phyloP scores from a whole-genome alignment of 768 basidiomycete genomes.

The Flagelloscypha sp. region DNA sequence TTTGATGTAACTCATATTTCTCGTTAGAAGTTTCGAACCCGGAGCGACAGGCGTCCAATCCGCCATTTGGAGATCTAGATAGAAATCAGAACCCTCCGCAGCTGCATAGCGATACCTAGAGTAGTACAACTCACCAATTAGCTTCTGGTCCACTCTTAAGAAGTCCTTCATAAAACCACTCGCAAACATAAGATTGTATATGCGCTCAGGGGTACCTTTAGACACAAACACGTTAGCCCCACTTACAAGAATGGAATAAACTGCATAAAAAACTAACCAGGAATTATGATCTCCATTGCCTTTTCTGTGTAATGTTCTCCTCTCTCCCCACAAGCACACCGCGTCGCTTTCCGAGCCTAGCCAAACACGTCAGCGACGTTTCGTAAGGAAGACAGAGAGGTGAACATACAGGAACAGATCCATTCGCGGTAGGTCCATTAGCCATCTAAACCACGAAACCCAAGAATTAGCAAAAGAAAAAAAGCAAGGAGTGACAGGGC shows the following conservation, averaged over 20 bases:
- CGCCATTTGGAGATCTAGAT: conserved; percentile 83
- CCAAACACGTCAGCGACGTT: too few relatives aligned
- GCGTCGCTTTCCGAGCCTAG: too few relatives aligned
- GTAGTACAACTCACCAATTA: conserved; percentile 55
- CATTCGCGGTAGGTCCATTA: too few relatives aligned
- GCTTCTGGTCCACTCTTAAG: conserved; percentile 80
- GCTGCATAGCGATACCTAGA: not conserved
- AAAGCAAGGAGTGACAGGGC: too few relatives aligned
- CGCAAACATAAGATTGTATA: conserved; percentile 93
- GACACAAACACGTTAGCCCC: too few relatives aligned
- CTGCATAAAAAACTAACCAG: too few relatives aligned
- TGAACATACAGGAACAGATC: too few relatives aligned
- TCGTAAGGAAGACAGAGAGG: too few relatives aligned
- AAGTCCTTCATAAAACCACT: conserved; percentile 96
- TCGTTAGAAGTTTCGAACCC: conserved; percentile 60
- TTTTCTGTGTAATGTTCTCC: conserved; percentile 64
- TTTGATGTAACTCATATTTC: conserved; percentile 96
- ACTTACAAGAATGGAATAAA: too few relatives aligned
- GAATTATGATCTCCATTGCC: conserved; percentile 71
- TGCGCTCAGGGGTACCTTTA: conserved; percentile 91
- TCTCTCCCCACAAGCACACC: conserved; percentile 65
- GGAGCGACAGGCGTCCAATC: conserved; percentile 77
- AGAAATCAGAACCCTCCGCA: not conserved
- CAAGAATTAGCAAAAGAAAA: too few relatives aligned
- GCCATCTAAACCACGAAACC: too few relatives aligned